These are phyloP conservation scores for Cylindrotheca fusiformis DNA, from an alignment of 108 stramenopile genomes.

Conservation along the genomic window DNA sequence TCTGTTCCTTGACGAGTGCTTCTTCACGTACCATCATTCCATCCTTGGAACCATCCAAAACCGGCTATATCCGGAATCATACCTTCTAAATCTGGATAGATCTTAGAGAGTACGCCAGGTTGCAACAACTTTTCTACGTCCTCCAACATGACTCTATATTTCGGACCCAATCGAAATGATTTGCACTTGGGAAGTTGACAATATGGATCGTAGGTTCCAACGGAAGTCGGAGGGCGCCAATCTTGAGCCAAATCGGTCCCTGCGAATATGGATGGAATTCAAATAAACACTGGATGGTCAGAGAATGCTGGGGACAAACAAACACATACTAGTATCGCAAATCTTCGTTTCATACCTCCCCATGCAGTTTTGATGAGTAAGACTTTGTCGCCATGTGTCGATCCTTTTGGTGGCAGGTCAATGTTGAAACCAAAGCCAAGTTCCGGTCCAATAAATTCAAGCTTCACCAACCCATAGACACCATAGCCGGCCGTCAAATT, in stretches of 20 bases:
- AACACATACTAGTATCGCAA: too few species aligned
- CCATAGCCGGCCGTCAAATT: conserved; percentile 14
- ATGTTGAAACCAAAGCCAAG: conserved; percentile 29
- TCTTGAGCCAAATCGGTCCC: conserved; percentile 20
- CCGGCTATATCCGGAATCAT: conserved; percentile 18
- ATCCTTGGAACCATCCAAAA: conserved; percentile 54
- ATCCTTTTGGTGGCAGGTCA: background rate
- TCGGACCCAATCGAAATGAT: conserved; percentile 2
- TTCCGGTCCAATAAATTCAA: conserved; percentile 33
- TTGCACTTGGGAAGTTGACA: conserved; percentile 5
- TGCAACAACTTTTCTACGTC: background rate
- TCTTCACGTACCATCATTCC: conserved; percentile 39
- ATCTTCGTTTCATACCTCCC: conserved; percentile 41
- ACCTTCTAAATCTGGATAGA: conserved; percentile 14
- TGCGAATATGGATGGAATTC: conserved; percentile 1
- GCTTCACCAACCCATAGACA: conserved; percentile 2
- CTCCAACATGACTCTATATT: conserved; percentile 25
- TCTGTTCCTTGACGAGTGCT: too few species aligned
- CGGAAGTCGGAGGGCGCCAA: conserved; percentile 45
- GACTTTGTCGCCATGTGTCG: background rate
- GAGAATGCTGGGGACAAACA: too few species aligned
- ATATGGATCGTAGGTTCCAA: conserved; percentile 4
- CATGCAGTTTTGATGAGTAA: conserved; percentile 40
- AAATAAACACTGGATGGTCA: background rate
- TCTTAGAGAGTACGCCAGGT: background rate